These are phyloP conservation scores for Serendipita sp. DNA, from an alignment of 768 basidiomycete species.

Conservation along the genomic window DNA sequence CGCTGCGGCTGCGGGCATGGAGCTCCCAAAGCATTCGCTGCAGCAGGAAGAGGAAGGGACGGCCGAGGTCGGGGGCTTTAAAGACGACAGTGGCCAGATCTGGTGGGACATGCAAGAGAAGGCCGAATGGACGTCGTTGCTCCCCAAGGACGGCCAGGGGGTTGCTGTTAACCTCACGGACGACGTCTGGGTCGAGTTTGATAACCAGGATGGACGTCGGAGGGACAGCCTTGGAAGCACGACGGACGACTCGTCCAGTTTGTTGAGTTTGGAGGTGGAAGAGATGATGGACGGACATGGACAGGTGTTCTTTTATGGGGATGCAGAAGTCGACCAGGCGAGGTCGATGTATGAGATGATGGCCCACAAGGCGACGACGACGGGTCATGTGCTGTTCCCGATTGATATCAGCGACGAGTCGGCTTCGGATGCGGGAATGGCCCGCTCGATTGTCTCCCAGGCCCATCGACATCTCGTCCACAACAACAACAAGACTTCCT, in stretches of 20 bases:
- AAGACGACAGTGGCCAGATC: background rate
- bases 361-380: background rate
- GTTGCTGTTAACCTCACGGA: background rate
- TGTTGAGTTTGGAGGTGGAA: background rate
- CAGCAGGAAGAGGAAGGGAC: background rate
- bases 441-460: background rate
- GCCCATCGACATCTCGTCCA: background rate
- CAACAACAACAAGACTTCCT: background rate
- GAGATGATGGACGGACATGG: background rate
- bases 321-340: background rate
- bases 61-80: background rate
- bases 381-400: background rate
- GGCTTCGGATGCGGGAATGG: background rate
- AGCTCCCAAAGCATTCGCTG: too few relatives aligned
- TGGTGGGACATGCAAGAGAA: constrained; percentile 6
- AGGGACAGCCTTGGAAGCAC: background rate
- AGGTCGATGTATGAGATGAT: background rate
- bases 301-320: background rate
- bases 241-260: background rate
- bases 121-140: background rate
- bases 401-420: background rate
- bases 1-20: background rate
- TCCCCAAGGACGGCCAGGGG: constrained; percentile 2
- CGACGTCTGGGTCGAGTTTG: constrained; percentile 5
- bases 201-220: background rate